phyloP scores from a whole-genome alignment of 2,329 filamentous ascomycete species.

The Aspergillus brunneoviolaceus region DNA sequence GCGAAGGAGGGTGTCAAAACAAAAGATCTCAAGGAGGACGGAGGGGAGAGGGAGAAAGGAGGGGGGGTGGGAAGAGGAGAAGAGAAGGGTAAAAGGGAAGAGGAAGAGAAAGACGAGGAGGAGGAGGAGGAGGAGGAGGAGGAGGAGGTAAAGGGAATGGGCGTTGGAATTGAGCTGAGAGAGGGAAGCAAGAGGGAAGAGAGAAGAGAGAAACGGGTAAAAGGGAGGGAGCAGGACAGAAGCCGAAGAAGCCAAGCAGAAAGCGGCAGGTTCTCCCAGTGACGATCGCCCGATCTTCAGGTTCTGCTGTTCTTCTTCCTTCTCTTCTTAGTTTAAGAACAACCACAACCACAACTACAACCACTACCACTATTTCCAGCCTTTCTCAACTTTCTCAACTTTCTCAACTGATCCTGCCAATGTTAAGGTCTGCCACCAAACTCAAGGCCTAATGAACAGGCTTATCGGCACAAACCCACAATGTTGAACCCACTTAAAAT shows the following conservation, averaged over 20 bases:
- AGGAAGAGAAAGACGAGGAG: background rate
- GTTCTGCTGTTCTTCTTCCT: no score
- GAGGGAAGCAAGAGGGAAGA: background rate
- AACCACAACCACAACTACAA: no score
- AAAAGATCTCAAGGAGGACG: background rate
- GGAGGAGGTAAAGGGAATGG: background rate
- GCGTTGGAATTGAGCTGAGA: background rate
- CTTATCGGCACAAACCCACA: background rate
- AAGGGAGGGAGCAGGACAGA: no score
- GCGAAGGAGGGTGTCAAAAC: background rate
- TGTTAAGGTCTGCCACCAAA: no score
- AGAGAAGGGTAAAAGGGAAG: background rate
- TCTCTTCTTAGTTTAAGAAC: no score
- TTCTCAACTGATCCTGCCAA: no score
- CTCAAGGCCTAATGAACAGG: no score
- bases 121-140: background rate
- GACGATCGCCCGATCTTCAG: no score
- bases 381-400: no score
- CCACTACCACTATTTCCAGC: no score
- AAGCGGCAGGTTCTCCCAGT: no score
- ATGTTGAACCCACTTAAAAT: background rate
- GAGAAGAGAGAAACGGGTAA: background rate
- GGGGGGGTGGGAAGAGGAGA: background rate
- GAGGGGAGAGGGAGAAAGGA: background rate
- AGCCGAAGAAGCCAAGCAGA: no score